Percentiles rank a stretch among this genome's conserved stretches.
Evolutionary conservation across 176 grass and related monocot species (phyloP).

Genomic region (Microstegium vimineum): DNA sequence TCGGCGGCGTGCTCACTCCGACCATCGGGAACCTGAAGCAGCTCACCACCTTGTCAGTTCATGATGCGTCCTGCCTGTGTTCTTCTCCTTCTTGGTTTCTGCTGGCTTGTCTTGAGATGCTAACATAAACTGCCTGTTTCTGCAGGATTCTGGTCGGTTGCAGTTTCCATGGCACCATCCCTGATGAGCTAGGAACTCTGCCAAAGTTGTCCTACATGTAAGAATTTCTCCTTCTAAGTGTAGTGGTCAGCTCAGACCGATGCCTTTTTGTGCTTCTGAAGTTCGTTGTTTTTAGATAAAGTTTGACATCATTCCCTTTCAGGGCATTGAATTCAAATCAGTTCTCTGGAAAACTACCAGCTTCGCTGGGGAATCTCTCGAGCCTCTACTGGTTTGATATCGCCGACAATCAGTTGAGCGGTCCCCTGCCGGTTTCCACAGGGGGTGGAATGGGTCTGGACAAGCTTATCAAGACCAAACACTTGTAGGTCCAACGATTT

Average conservation of each 20-base stretch:
- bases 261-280: background rate
- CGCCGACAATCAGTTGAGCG: conserved; percentile 67
- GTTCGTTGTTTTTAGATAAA: background rate
- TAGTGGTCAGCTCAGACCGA: background rate
- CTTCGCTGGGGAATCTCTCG: conserved; percentile 77
- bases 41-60: conserved; percentile 75
- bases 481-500: conserved; percentile 69
- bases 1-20: conserved; percentile 51
- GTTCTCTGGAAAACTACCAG: conserved; percentile 75
- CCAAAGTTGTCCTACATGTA: conserved; percentile 70
- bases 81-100: background rate
- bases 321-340: conserved; percentile 86
- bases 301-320: conserved; percentile 21
- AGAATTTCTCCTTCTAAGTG: conserved; percentile 10
- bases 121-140: conserved; percentile 7
- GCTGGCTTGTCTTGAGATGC: background rate
- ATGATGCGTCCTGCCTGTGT: too few relatives aligned
- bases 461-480: conserved; percentile 61
- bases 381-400: conserved; percentile 90
- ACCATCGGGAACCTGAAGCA: conserved; percentile 76
- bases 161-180: conserved; percentile 74
- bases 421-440: conserved; percentile 70
- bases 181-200: conserved; percentile 62
- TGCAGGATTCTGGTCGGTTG: conserved; percentile 76
- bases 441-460: conserved; percentile 57